Base-by-base conservation (phyloP, 2,329 filamentous ascomycete genomes). In the Fusarium scirpi region DNA sequence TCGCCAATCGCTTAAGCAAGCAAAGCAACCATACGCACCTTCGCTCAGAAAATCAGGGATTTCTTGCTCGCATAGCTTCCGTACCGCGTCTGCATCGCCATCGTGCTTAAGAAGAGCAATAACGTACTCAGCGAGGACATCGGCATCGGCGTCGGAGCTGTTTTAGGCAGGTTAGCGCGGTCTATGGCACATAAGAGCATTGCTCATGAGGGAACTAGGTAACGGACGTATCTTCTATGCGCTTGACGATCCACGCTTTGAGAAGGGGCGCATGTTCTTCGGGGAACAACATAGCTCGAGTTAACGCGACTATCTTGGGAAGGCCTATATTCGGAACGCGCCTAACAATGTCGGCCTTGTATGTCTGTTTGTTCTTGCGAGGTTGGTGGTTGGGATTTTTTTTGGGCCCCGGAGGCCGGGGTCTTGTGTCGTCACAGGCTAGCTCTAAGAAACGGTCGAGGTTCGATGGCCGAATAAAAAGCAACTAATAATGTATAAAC, bases 41-140 rank as follows among this genome's bases (percentile, higher is more conserved):
- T 93, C 90, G 74, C 88, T 88, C 20, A 95, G 80, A 77, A 95
- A 95, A 76, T 94, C 92, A 4, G 88, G 86, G 43, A 95, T 89
- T 78, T 94, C 91, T 56, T 88, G 85, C 76, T 92, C 85, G 79
- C 91, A 94, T 54, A 91, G 87, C 73, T 86, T 83, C 75, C 89
- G 87, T 57, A 94, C 89, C 22, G 87, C 84, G n/a, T 85, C 84
- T 43, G 86, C 82, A 53, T 89, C 85, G 66, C 90, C 91, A 70
- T 94, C 91, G 66, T 92, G 90, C 68, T 88, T 87, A 47, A 95
- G 82, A 22, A 96, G 86, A 9, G 92, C 92, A 66, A 94, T 85
- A n/a, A 95, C 91, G 77, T 94, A 96, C 74, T 96, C 93, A 48
- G 92, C 92, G 5, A 96, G 89, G 8, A 95, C 92, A 75, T 94